Evolutionary conservation across 148 eudicot species (phyloP).

Genomic region (Rhododendron henanense): DNA sequence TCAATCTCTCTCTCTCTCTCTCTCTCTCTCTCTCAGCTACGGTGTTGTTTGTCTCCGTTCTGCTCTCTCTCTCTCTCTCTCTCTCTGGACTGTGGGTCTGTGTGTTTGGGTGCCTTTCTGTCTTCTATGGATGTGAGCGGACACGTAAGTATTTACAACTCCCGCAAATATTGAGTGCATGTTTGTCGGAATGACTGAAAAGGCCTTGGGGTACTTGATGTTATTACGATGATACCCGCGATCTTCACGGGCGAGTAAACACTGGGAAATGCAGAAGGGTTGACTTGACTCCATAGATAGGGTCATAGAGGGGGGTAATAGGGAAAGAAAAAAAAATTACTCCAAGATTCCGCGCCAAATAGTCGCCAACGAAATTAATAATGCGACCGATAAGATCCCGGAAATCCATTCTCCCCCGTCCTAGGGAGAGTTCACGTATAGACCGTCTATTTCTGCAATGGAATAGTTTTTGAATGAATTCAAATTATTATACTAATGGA

Average conservation of each 20-base stretch:
- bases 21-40: neutral
- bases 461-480: too few species aligned
- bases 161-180: neutral
- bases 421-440: too few species aligned
- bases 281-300: neutral
- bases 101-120: neutral
- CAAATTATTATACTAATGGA: too few species aligned
- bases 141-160: neutral
- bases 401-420: too few species aligned
- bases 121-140: neutral
- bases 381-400: too few species aligned
- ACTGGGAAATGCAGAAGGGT: neutral
- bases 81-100: neutral
- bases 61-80: neutral
- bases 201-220: neutral
- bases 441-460: too few species aligned
- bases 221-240: slow-evolving; percentile 6
- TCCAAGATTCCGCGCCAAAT: neutral
- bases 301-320: neutral
- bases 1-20: neutral
- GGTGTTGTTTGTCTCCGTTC: slow-evolving; percentile 10
- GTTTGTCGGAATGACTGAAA: neutral
- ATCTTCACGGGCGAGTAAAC: slow-evolving; percentile 8
- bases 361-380: neutral
- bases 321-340: too few species aligned